phyloP scores from a whole-genome alignment of 257 asterid species.

The Salvia miltiorrhiza region DNA sequence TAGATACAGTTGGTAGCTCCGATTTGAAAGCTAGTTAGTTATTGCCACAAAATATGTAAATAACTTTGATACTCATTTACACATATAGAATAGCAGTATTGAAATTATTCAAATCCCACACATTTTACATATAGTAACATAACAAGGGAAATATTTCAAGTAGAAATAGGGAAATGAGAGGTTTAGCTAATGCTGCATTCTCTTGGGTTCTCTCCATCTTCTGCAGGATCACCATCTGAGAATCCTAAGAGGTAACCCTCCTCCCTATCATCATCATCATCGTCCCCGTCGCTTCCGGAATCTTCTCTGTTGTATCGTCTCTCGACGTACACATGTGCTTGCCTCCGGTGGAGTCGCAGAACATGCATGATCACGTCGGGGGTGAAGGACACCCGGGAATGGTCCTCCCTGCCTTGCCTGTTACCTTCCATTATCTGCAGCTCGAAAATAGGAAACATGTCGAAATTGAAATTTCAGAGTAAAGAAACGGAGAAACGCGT shows the following conservation, averaged over 20 bases:
- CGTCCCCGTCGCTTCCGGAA: conserved; percentile 26
- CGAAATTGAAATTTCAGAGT: neutral
- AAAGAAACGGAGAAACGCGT: neutral
- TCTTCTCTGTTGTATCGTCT: conserved; percentile 38
- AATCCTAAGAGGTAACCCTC: conserved; percentile 42
- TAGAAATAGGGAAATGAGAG: neutral
- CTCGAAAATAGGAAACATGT: neutral
- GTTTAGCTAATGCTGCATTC: conserved; percentile 65
- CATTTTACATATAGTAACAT: neutral
- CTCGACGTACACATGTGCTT: conserved; percentile 52
- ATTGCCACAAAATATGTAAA: no score
- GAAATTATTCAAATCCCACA: conserved; percentile 6
- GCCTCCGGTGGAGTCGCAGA: conserved; percentile 70
- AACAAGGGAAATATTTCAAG: neutral
- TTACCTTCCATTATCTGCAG: conserved; percentile 61
- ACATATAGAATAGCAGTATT: no score
- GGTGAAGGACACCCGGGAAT: conserved; percentile 54
- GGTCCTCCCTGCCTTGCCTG: conserved; percentile 54
- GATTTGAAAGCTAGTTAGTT: no score
- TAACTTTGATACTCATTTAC: no score
- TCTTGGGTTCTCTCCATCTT: conserved; percentile 50
- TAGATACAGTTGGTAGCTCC: no score
- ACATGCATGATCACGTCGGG: conserved; percentile 79
- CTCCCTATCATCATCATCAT: neutral
- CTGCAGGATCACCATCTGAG: conserved; percentile 41